These are phyloP conservation scores for Lenzites betulinus DNA, from an alignment of 768 basidiomycete species.

Conservation along the genomic window DNA sequence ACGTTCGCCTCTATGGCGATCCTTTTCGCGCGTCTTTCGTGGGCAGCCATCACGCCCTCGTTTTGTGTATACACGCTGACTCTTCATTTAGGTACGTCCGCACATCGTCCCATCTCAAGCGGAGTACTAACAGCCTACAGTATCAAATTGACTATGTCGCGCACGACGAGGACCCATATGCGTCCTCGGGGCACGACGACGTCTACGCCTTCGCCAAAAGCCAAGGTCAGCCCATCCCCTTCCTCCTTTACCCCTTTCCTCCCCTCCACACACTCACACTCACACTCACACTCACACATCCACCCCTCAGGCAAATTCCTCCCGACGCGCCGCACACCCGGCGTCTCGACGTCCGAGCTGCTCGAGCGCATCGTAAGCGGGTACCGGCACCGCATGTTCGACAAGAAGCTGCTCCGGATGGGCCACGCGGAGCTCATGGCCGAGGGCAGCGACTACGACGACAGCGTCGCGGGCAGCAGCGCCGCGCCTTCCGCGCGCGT, in stretches of 20 bases:
- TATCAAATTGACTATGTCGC: constrained; percentile 95
- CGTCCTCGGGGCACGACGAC: constrained; percentile 76
- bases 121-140: constrained; percentile 15
- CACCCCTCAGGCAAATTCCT: constrained; percentile 78
- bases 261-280: not conserved
- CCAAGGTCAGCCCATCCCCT: constrained; percentile 58
- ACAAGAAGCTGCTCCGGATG: constrained; percentile 88
- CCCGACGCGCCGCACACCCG: constrained; percentile 92
- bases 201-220: constrained; percentile 83
- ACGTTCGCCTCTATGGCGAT: not conserved
- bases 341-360: constrained; percentile 90
- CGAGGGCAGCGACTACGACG: constrained; percentile 45
- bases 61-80: not conserved
- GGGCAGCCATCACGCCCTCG: not conserved
- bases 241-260: not conserved
- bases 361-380: constrained; percentile 89
- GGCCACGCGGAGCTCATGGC: constrained; percentile 73
- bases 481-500: constrained; percentile 17
- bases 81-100: constrained; percentile 11
- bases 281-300: too few relatives aligned
- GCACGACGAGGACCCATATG: constrained; percentile 92
- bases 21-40: too few relatives aligned
- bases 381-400: constrained; percentile 84
- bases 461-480: constrained; percentile 23
- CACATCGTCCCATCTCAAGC: not conserved